Evolutionary conservation across 2,329 filamentous ascomycete species (phyloP), one percentile per base, ranked within the genome.

Genomic region (Pyricularia pennisetigena): DNA sequence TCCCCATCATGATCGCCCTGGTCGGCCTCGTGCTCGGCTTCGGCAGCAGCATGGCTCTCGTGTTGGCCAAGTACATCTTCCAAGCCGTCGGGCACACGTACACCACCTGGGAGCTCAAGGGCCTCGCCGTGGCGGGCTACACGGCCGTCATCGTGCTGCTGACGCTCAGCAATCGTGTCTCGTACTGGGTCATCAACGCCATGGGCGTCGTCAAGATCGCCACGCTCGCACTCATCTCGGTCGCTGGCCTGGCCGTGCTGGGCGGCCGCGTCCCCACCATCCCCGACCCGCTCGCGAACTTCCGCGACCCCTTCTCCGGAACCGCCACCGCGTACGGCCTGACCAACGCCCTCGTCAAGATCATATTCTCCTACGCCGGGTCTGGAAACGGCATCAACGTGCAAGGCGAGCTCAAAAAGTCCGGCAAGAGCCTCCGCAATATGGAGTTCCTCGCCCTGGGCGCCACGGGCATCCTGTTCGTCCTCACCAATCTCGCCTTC

Each of bases 401-500:
- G 1, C 83, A 86, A 26, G 86, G 86, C 68, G 86, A 88, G 74
- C 80, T 86, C 4, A 41, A 49, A 49, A 28, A 26, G 24, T 10
- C 24, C 35, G 24, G 35, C 30, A 26, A 49, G 49, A 41, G 41
- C n/a, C n/a, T 66, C n/a, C 65, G 65, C 23, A 9, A 16, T 10
- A 66, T 57, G 35, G 65, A 66, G 30, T 66, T 66, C 0, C 73
- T 88, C 0, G 87, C 86, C 2, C 80, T 89, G 3, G 84, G 82
- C 1, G 82, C 81, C 6, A 85, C 86, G 5, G 87, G 86, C 0
- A 79, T 87, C 1, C 80, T 89, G 0, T 90, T 90, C 72, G 79
- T 89, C 14, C 80, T 89, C 9, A 86, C 86, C 65, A 89, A 90
- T 71, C 82, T 90, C 1, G 86, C 87, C 1, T 90, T 89, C 76